Percentiles rank a stretch among this genome's conserved stretches.
These are phyloP conservation scores for Kazachstania viticola DNA, from an alignment of 805 yeast genomes.

Conservation along the genomic window DNA sequence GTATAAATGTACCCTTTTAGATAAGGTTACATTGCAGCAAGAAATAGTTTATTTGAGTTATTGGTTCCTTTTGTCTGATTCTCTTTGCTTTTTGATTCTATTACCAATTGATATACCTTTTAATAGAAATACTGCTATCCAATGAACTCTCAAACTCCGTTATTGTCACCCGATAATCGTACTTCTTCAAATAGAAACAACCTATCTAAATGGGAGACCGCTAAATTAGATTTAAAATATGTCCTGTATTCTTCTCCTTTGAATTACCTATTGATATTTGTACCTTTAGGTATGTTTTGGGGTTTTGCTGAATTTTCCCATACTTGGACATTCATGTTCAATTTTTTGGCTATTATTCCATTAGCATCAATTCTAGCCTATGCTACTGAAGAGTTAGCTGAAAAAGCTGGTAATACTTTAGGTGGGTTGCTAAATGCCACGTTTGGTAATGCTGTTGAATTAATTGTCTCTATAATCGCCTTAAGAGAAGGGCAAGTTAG, in stretches of 20 bases:
- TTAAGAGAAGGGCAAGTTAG: slow-evolving; percentile 74
- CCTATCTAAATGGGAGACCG: slow-evolving; percentile 10
- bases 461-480: slow-evolving; percentile 89
- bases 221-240: slow-evolving; percentile 14
- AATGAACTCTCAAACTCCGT: slow-evolving; percentile 15
- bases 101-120: no score
- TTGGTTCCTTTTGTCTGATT: no score
- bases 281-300: slow-evolving; percentile 80
- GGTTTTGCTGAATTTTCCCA: slow-evolving; percentile 49
- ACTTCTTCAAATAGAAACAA: slow-evolving; percentile 4
- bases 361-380: slow-evolving; percentile 81
- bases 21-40: no score
- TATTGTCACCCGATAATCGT: slow-evolving; percentile 6
- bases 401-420: slow-evolving; percentile 77
- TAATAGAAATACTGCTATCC: no score
- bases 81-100: no score
- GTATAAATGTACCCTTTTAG: no score
- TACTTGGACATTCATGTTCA: slow-evolving; percentile 50
- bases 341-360: slow-evolving; percentile 85
- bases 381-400: slow-evolving; percentile 88
- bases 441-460: slow-evolving; percentile 94
- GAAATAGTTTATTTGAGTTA: no score
- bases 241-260: slow-evolving; percentile 52
- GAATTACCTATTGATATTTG: slow-evolving; percentile 66
- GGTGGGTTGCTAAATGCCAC: slow-evolving; percentile 96